Evolutionary conservation across 1,284 basidiomycete genomes (phyloP), one percentile per base, ranked within the genome.

Genomic region (Rhizoctonia solani): DNA sequence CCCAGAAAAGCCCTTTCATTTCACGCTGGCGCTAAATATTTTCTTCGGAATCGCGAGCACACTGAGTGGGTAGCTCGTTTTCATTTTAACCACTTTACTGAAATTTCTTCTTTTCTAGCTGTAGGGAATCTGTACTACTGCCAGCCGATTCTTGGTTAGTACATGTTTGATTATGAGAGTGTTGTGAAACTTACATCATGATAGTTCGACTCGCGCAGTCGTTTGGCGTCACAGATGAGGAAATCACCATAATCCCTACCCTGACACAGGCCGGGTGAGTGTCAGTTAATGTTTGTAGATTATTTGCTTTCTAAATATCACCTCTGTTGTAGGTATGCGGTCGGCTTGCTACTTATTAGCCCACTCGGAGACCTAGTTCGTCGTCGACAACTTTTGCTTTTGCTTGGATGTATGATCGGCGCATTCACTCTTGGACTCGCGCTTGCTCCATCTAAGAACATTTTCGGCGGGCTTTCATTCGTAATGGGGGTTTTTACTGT

Each of bases 21-120:
- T 89, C 73, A 85, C 86, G 1, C 67, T 86, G 34, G 56, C 82
- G 53, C 76, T 90, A 68, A 90, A 90, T 66, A 72, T 75, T 11
- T 79, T 84, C 0, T 90, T 92, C 72, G 88, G 87, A 11, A 78
- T 88, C 67, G 84, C 83, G n/a, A 84, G 85, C 71, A 89, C 88
- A n/a, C 83, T 84, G 73, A 73, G 69, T 68, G 30, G 54, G 70
- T 44, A 34, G 16, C 27, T 1, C 25, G 0, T 21, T 29, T 19
- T 29, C 21, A 5, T 16, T 42, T 41, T 13, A 37, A 21, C 56
- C 52, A 63, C 44, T 9, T 41, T 21, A 46, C 8, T 73, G 72
- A 75, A 73, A 25, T 69, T 74, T n/a, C 69, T 9, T 21, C 8
- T 46, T 14, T 19, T 9, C 72, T 1, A 61, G 58, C 58, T 50